Percentiles rank a stretch among this genome's conserved stretches.
Evolutionary conservation across 129 eudicot species (phyloP).

Genomic region (Tagetes patula): DNA sequence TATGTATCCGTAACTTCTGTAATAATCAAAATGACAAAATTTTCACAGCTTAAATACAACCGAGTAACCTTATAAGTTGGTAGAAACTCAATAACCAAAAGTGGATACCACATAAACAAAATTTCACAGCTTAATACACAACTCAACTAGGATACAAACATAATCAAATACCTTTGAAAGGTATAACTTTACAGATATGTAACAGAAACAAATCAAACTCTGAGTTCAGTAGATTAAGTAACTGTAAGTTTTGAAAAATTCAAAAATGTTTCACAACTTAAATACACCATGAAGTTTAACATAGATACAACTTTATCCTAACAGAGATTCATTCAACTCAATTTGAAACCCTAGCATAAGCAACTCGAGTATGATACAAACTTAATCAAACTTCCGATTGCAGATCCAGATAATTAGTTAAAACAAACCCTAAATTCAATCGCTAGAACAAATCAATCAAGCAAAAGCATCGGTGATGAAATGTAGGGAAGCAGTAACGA

Average conservation of each 20-base stretch:
- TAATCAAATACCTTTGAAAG: neutral
- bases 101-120: slow-evolving; percentile 2
- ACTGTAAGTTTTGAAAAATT: neutral
- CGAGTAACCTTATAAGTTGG: neutral
- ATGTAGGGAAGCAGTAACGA: slow-evolving; percentile 16
- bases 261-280: too few species aligned
- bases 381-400: slow-evolving; percentile 6
- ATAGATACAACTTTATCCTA: too few species aligned
- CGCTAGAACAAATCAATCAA: neutral
- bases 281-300: too few species aligned
- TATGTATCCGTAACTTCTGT: too few species aligned
- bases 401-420: neutral
- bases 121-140: too few species aligned
- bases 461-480: neutral
- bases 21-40: too few species aligned
- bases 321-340: neutral
- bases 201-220: neutral
- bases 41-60: too few species aligned
- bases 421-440: slow-evolving; percentile 21
- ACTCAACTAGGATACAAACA: neutral
- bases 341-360: slow-evolving; percentile 12
- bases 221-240: slow-evolving; percentile 1
- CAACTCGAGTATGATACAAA: slow-evolving; percentile 2
- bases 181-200: neutral
- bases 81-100: neutral